These are phyloP conservation scores for Coleophoma eucalyptorum DNA, from an alignment of 2,329 filamentous ascomycete genomes.

Conservation along the genomic window DNA sequence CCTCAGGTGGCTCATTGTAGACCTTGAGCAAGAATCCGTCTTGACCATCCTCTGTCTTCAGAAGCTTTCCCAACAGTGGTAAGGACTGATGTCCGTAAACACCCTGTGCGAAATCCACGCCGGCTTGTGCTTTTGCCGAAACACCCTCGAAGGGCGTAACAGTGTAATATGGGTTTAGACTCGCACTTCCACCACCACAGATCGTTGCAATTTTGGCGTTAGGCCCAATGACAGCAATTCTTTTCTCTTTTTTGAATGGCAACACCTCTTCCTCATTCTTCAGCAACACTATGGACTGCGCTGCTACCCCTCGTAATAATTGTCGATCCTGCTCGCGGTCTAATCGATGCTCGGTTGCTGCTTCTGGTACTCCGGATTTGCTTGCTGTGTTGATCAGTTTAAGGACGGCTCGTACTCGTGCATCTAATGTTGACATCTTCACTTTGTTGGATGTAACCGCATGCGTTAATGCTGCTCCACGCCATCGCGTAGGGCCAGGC, in stretches of 20 bases:
- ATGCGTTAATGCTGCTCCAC: conserved; percentile 5
- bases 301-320: conserved; percentile 50
- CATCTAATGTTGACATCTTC: conserved; percentile 6
- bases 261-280: conserved; percentile 56
- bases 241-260: conserved; percentile 46
- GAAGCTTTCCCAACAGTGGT: not conserved
- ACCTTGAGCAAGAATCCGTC: not conserved
- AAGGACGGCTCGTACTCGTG: conserved; percentile 10
- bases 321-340: conserved; percentile 19
- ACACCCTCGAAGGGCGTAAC: conserved; percentile 70
- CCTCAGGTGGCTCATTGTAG: not conserved
- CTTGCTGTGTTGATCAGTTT: conserved; percentile 8
- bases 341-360: conserved; percentile 9
- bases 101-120: not conserved
- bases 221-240: conserved; percentile 43
- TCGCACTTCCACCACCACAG: conserved; percentile 62
- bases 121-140: conserved; percentile 34
- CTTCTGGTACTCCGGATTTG: conserved; percentile 14
- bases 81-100: not conserved
- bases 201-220: conserved; percentile 51
- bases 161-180: conserved; percentile 56
- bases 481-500: conserved; percentile 41
- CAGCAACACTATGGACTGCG: conserved; percentile 57
- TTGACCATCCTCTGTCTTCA: conserved; percentile 1
- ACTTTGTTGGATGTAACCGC: conserved; percentile 10